Evolutionary conservation across 2,329 filamentous ascomycete genomes (phyloP).

Genomic region (Pseudonectria buxi): DNA sequence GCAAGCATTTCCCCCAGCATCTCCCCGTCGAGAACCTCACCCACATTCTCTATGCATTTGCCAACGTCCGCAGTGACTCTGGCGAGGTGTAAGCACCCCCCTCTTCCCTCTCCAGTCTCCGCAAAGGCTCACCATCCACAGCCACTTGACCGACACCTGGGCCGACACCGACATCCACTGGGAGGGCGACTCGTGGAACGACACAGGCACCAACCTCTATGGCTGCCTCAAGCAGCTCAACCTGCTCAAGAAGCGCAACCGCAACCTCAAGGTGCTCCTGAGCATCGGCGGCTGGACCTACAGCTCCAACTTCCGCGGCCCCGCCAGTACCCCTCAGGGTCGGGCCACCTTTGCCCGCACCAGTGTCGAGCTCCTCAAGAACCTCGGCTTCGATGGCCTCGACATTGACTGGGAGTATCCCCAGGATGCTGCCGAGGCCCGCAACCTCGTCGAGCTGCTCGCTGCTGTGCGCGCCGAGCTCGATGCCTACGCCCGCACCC

Average conservation of each 20-base stretch:
- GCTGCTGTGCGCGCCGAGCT: slow-evolving; percentile 49
- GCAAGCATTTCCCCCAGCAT: slow-evolving; percentile 79
- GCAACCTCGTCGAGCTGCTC: slow-evolving; percentile 54
- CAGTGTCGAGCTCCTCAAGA: slow-evolving; percentile 68
- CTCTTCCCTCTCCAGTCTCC: not conserved
- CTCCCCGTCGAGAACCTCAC: slow-evolving; percentile 76
- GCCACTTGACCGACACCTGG: slow-evolving; percentile 54
- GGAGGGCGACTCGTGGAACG: slow-evolving; percentile 63
- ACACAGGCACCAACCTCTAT: slow-evolving; percentile 72
- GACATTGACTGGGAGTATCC: slow-evolving; percentile 68
- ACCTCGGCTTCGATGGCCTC: slow-evolving; percentile 70
- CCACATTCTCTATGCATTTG: slow-evolving; percentile 86
- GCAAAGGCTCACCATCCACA: slow-evolving; percentile 13
- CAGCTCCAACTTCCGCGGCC: slow-evolving; percentile 70
- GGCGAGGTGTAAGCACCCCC: slow-evolving; percentile 61
- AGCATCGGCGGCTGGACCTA: slow-evolving; percentile 94
- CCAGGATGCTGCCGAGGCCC: slow-evolving; percentile 45
- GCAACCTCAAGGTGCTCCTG: slow-evolving; percentile 77
- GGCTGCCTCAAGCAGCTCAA: slow-evolving; percentile 86
- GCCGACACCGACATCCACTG: slow-evolving; percentile 68
- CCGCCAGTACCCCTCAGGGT: slow-evolving; percentile 64
- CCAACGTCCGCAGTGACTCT: slow-evolving; percentile 70
- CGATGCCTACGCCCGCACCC: slow-evolving; percentile 46
- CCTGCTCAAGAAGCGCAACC: slow-evolving; percentile 72
- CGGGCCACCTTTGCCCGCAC: slow-evolving; percentile 65